Conservation (phyloP, 1,284 basidiomycete species). For the Cutaneotrichosporon sp. region DNA sequence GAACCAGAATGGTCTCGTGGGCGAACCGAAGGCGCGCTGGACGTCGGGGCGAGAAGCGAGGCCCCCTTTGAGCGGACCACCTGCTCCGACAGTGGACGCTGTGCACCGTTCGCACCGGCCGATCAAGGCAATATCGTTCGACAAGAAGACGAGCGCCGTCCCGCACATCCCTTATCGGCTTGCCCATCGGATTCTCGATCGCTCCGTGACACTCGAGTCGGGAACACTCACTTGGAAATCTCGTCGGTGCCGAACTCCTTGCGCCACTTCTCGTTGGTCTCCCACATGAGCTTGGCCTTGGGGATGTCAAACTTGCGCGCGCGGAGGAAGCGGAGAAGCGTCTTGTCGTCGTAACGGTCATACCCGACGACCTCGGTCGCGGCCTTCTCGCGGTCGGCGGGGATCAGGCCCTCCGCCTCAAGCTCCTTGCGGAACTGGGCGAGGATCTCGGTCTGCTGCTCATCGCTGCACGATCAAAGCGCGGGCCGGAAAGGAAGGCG, state of each 20-base stretch:
- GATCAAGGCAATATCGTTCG: no score
- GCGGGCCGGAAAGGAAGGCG: neutral
- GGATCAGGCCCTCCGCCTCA: constrained; percentile 44
- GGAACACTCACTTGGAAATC: constrained; percentile 66
- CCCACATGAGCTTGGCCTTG: constrained; percentile 82
- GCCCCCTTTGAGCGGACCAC: no score
- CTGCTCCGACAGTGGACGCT: neutral
- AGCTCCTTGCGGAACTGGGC: constrained; percentile 71
- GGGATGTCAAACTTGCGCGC: constrained; percentile 89
- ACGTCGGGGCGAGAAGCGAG: no score
- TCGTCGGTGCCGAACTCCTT: constrained; percentile 86
- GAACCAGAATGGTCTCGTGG: neutral
- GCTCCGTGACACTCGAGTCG: neutral
- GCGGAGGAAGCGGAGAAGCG: constrained; percentile 82
- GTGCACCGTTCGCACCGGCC: no score
- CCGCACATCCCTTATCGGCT: neutral
- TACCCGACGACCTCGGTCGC: constrained; percentile 45
- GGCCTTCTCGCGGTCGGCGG: constrained; percentile 43
- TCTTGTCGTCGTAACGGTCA: constrained; percentile 77
- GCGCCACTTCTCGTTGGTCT: constrained; percentile 85
- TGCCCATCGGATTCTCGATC: neutral
- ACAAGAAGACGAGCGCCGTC: neutral
- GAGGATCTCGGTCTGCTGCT: constrained; percentile 69
- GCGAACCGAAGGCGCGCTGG: neutral
- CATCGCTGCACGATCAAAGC: constrained; percentile 46